These are phyloP conservation scores for Amylocarpus encephaloides DNA, from an alignment of 2,329 filamentous ascomycete genomes.

Conservation along the genomic window DNA sequence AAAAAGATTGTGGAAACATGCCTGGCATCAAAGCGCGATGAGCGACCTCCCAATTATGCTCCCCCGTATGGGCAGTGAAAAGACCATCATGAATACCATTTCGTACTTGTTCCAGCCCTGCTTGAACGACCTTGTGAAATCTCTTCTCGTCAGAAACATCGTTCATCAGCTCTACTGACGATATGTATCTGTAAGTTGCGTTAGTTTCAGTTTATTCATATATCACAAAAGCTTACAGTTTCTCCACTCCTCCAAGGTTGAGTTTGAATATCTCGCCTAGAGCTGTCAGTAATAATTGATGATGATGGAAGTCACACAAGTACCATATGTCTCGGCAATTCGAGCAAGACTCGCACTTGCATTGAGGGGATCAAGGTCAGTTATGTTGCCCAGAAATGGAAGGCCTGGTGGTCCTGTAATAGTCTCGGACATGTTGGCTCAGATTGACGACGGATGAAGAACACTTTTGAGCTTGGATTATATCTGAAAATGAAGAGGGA, in stretches of 20 bases:
- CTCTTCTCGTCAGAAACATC: neutral
- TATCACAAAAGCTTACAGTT: neutral
- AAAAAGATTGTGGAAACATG: neutral
- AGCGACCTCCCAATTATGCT: slow-evolving; percentile 59
- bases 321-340: slow-evolving; percentile 61
- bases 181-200: neutral
- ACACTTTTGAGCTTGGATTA: neutral
- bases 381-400: slow-evolving; percentile 60
- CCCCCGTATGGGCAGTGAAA: slow-evolving; percentile 29
- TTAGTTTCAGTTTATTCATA: no score
- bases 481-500: neutral
- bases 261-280: neutral
- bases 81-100: slow-evolving; percentile 5
- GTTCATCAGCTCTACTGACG: neutral
- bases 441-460: neutral
- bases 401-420: slow-evolving; percentile 60
- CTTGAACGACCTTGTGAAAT: neutral
- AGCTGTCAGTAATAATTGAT: neutral
- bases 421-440: slow-evolving; percentile 25
- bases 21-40: slow-evolving; percentile 58
- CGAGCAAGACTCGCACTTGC: slow-evolving; percentile 48
- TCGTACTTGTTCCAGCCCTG: neutral
- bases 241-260: neutral
- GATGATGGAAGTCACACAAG: neutral
- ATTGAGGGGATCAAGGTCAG: slow-evolving; percentile 54